Evolutionary conservation across 2,329 filamentous ascomycete genomes (phyloP).

Genomic region (Pseudogymnoascus sp.): DNA sequence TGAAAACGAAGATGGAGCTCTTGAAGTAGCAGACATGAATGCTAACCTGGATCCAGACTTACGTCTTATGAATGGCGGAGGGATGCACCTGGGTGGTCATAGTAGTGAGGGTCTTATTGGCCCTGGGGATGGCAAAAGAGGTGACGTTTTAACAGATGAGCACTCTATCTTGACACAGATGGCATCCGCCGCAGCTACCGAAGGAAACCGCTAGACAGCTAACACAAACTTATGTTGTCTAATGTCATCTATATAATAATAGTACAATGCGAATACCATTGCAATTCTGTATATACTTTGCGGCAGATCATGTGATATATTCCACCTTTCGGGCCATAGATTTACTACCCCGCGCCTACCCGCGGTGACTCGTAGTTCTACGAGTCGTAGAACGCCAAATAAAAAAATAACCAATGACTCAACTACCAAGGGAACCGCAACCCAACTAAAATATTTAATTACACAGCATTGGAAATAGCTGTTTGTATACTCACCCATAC

Average conservation of each 20-base stretch:
- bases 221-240: background rate
- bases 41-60: slow-evolving; percentile 9
- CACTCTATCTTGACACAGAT: slow-evolving; percentile 19
- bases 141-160: slow-evolving; percentile 12
- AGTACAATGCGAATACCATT: background rate
- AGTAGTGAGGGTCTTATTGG: background rate
- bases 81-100: background rate
- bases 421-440: slow-evolving; percentile 1
- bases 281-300: background rate
- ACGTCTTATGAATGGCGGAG: slow-evolving; percentile 8
- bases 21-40: slow-evolving; percentile 5
- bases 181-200: slow-evolving; percentile 19
- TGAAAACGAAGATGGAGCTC: background rate
- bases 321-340: background rate
- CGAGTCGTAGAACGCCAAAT: background rate
- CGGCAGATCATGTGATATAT: background rate
- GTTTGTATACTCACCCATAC: background rate
- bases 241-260: slow-evolving; percentile 3
- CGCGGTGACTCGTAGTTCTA: background rate
- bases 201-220: slow-evolving; percentile 10
- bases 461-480: background rate
- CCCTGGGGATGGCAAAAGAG: slow-evolving; percentile 10
- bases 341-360: background rate
- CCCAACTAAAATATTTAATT: background rate
- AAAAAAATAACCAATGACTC: slow-evolving; percentile 8